Evolutionary conservation across 2,329 filamentous ascomycete genomes (phyloP).

Genomic region (Aspergillus brasiliensis): DNA sequence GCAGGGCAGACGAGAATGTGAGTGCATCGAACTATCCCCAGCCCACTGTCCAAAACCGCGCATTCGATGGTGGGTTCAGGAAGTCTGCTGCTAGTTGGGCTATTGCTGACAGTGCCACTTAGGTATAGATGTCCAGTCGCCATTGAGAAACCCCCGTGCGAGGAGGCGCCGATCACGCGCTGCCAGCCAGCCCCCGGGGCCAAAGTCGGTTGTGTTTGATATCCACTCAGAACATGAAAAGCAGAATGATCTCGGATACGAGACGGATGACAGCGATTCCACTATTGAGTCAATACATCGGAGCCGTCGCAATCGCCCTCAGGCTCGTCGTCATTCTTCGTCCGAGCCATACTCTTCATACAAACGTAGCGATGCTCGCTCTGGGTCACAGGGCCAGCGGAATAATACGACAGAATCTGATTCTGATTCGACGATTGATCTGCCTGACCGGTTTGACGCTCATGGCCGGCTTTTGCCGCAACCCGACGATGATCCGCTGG

Average conservation of each 20-base stretch:
- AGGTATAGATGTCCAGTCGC: conserved; percentile 23
- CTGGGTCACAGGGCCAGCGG: neutral
- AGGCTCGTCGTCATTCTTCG: conserved; percentile 26
- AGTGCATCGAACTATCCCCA: conserved; percentile 44
- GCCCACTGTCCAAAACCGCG: conserved; percentile 39
- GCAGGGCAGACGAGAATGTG: conserved; percentile 54
- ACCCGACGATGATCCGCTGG: conserved; percentile 34
- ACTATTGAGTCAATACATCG: conserved; percentile 30
- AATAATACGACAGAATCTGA: conserved; percentile 27
- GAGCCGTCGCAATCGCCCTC: conserved; percentile 25
- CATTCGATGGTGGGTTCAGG: conserved; percentile 47
- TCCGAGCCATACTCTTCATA: conserved; percentile 20
- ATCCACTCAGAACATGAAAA: conserved; percentile 19
- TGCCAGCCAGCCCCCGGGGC: conserved; percentile 27
- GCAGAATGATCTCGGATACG: conserved; percentile 39
- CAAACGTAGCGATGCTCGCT: conserved; percentile 1
- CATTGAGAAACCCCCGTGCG: conserved; percentile 12
- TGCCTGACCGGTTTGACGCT: conserved; percentile 48
- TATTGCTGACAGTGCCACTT: conserved; percentile 14
- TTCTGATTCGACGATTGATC: conserved; percentile 48
- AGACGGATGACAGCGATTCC: conserved; percentile 47
- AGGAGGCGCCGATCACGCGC: conserved; percentile 19
- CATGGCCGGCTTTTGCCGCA: conserved; percentile 42
- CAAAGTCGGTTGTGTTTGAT: conserved; percentile 40
- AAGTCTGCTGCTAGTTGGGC: conserved; percentile 9